Evolutionary conservation across 192 early-diverging fungal species (phyloP), one percentile per base, ranked within the genome.

Genomic region (Coemansia brasiliensis): DNA sequence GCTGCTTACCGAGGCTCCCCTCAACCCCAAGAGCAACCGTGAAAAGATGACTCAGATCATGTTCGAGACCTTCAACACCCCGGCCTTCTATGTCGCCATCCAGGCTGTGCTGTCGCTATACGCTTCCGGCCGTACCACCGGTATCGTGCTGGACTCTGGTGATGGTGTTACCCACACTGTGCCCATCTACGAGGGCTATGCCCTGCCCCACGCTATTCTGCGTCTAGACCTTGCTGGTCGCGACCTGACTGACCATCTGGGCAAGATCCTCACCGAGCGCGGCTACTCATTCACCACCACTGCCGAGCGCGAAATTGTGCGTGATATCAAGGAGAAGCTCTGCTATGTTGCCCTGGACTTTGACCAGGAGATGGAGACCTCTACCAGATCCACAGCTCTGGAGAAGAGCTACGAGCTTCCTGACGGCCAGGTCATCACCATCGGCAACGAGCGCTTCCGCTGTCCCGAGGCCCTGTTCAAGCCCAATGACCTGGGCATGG

Each of bases 11-110:
- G 95, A 99, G 81, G 92, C 95, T 53, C 94, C 94, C 22, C 86
- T 96, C 63, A 98, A 99, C 88, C 93, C 94, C 73, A 96, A 95
- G 86, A 87, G 85, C 67, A 98, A 99, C 87, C 92, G 96, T 72
- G 95, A 96, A 77, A 95, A 95, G 88, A 98, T 96, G 94, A 92
- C 91, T 61, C 93, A 99, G 83, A 95, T 99, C 74, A 96, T 96
- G 94, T 99, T 97, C 67, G 96, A 97, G 85, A 92, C 93, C 65
- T 98, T 96, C 88, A 94, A 94, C 76, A 85, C 87, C 43, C 93
- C 93, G 58, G 96, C 92, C 53, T 95, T 97, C 87, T 99, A 96
- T 79, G 94, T 99, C 54, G 85, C 88, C 71, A 98, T 96, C 79
- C 94, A 95, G 78, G 94, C 95, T 49, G 96, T 96, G 6, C 85